Conservation (phyloP, 352 stramenopile species). For the Pythium grandisporangium region DNA sequence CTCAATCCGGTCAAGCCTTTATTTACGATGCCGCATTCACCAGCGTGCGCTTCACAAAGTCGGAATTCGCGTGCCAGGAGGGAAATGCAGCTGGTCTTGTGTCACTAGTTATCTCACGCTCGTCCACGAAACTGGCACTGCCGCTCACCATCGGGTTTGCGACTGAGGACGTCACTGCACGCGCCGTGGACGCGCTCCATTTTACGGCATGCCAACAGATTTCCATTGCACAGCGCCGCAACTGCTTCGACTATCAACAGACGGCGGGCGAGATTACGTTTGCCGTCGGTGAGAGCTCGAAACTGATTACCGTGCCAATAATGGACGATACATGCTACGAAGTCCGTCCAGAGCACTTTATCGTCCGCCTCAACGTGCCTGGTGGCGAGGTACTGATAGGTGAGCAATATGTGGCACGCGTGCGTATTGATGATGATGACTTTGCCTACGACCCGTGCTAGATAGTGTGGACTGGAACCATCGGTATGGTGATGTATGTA, state of each 20-base stretch:
- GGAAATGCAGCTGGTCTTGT: slow-evolving; percentile 40
- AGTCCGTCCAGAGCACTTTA: slow-evolving; percentile 81
- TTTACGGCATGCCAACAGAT: slow-evolving; percentile 51
- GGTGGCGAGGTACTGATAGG: slow-evolving; percentile 85
- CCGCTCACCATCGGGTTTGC: slow-evolving; percentile 61
- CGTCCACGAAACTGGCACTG: slow-evolving; percentile 25
- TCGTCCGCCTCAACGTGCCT: slow-evolving; percentile 88
- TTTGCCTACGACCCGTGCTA: slow-evolving; percentile 53
- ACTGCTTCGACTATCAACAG: slow-evolving; percentile 74
- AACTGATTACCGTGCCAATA: slow-evolving; percentile 86
- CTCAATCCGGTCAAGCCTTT: slow-evolving; percentile 44
- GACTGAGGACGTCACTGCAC: slow-evolving; percentile 64
- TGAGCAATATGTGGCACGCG: slow-evolving; percentile 79
- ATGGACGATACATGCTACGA: slow-evolving; percentile 93
- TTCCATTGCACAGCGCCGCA: slow-evolving; percentile 38
- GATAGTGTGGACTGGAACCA: too few species aligned
- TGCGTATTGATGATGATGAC: slow-evolving; percentile 93
- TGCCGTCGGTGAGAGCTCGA: slow-evolving; percentile 67
- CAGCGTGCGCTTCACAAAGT: slow-evolving; percentile 44
- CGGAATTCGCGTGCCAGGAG: slow-evolving; percentile 54
- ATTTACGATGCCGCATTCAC: slow-evolving; percentile 52
- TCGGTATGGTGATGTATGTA: neutral
- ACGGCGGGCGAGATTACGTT: slow-evolving; percentile 86
- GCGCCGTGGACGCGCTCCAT: slow-evolving; percentile 40
- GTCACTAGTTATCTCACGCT: slow-evolving; percentile 45